Evolutionary conservation across 2,329 filamentous ascomycete genomes (phyloP).

Genomic region (Pyricularia grisea): DNA sequence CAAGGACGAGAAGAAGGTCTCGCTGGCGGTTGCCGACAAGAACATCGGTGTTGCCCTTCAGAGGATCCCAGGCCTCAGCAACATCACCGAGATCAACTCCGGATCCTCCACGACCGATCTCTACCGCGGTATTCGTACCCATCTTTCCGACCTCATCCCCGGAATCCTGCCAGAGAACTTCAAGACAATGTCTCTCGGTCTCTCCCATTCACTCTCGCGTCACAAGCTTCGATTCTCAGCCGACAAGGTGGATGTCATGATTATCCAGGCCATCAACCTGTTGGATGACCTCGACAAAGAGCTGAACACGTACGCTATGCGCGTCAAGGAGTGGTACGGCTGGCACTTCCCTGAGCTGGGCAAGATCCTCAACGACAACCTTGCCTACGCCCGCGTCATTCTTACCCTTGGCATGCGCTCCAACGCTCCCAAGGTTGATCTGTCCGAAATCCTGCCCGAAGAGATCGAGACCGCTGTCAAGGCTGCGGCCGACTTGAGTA

Average conservation of each 20-base stretch:
- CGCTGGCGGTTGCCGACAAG: conserved; percentile 85
- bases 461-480: conserved; percentile 90
- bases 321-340: conserved; percentile 99
- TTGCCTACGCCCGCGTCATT: conserved; percentile 85
- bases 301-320: conserved; percentile 96
- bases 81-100: conserved; percentile 71
- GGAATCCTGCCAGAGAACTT: conserved; percentile 78
- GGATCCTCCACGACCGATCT: conserved; percentile 78
- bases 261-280: conserved; percentile 90
- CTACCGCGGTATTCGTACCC: conserved; percentile 88
- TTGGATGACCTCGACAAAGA: conserved; percentile 98
- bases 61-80: conserved; percentile 72
- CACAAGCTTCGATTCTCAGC: conserved; percentile 98
- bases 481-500: conserved; percentile 89
- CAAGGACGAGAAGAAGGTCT: conserved; percentile 96
- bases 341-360: conserved; percentile 99
- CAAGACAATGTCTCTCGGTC: conserved; percentile 89
- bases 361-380: conserved; percentile 94
- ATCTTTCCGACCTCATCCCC: conserved; percentile 83
- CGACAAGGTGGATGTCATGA: conserved; percentile 99
- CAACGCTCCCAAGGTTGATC: conserved; percentile 65
- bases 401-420: conserved; percentile 82
- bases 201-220: conserved; percentile 91
- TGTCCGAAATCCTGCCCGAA: conserved; percentile 87
- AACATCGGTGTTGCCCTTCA: conserved; percentile 89